Evolutionary conservation across 129 eudicot species (phyloP).

Genomic region (Erigeron canadensis): DNA sequence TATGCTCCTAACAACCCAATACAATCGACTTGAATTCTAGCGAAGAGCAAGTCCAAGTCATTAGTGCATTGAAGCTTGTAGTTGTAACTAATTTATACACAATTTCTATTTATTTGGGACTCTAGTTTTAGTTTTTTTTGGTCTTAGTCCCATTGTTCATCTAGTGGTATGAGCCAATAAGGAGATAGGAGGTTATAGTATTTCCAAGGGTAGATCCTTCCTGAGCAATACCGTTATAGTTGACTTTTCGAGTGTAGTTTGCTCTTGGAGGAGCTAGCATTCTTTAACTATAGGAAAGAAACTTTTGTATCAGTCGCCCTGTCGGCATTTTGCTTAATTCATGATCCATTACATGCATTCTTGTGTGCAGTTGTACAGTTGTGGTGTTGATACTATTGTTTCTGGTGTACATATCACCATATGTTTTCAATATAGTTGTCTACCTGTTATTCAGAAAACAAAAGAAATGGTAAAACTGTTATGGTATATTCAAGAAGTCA

Average conservation of each 20-base stretch:
- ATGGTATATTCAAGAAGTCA: too few species aligned
- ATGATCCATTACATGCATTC: background rate
- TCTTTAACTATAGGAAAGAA: background rate
- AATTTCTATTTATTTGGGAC: constrained; percentile 18
- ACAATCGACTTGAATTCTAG: background rate
- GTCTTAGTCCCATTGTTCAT: constrained; percentile 25
- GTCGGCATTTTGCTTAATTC: background rate
- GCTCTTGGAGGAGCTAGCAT: constrained; percentile 6
- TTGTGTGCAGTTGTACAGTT: too few species aligned
- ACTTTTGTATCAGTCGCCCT: background rate
- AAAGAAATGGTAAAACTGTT: too few species aligned
- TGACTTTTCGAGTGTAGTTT: background rate
- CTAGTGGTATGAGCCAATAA: constrained; percentile 28
- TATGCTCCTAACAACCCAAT: constrained; percentile 3
- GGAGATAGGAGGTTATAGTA: constrained; percentile 27
- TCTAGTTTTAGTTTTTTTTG: constrained; percentile 16
- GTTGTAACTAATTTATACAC: constrained; percentile 17
- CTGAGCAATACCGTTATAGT: background rate
- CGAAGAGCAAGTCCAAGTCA: constrained; percentile 11
- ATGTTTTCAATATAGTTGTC: too few species aligned
- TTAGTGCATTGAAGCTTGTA: constrained; percentile 2
- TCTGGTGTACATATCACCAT: too few species aligned
- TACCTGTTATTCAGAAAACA: too few species aligned
- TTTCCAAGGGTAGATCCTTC: background rate
- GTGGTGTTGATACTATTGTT: too few species aligned